Base-by-base conservation (phyloP, 2,329 filamentous ascomycete genomes). In the Diaporthe australafricana region DNA sequence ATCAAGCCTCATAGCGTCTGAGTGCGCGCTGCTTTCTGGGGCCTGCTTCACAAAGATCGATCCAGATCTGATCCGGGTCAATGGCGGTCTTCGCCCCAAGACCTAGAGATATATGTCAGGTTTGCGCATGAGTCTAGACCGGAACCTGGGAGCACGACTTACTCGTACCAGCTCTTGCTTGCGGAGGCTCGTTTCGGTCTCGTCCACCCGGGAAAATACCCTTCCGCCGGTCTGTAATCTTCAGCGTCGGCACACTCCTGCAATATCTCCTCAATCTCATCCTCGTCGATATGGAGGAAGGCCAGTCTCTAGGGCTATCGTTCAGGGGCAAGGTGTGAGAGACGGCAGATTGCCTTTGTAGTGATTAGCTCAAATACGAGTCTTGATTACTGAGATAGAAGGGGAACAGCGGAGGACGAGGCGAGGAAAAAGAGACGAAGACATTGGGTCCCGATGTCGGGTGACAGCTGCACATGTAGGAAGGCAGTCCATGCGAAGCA, bases 41-140 rank as follows among this genome's bases (percentile, higher is more conserved):
- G 20, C 57, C 57, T 22, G 57, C 38, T 47, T 63, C 25, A 45
- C 57, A 63, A 12, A 63, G 57, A 25, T 63, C 57, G 12, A 63
- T 25, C 57, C 57, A 48, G 25, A 63, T 47, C 38, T 63, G 57
- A 12, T 63, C 57, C 12, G 57, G 38, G 45, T 63, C 57, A 25
- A 47, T 60, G 20, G 30, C n/a, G 17, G n/a, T 57, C 20, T 57
- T 35, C 30, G 30, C 53, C 38, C 30, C n/a, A 57, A 57, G 27
- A 32, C 35, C 30, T n/a, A 57, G 38, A 38, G 38, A 57, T n/a
- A 20, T 30, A 12, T 57, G 35, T 32, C n/a, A 57, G n/a, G n/a
- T 57, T 38, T 20, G 42, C 20, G 17, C 42, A 47, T 22, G 20
- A 47, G 42, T 47, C n/a, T 47, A 20, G 42, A 47, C 42, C 42